phyloP scores from a whole-genome alignment of 2,329 filamentous ascomycete species.

The Monosporascus sp. region DNA sequence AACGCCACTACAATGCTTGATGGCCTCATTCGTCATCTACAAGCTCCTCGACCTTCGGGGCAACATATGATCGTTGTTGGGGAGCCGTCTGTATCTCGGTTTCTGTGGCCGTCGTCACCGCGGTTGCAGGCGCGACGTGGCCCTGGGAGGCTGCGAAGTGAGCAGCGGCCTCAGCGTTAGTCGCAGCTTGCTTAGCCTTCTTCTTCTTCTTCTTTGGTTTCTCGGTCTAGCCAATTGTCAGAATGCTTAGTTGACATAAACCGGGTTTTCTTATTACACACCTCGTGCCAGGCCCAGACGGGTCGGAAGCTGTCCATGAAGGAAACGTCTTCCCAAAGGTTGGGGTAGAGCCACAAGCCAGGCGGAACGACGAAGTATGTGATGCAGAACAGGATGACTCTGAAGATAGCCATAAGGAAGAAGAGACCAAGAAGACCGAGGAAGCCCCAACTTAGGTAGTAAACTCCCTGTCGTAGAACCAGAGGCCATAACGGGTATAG shows the following conservation, averaged over 20 bases:
- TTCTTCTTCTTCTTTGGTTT: slow-evolving; percentile 53
- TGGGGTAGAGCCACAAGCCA: slow-evolving; percentile 96
- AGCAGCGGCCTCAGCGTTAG: slow-evolving; percentile 26
- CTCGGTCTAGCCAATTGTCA: slow-evolving; percentile 17
- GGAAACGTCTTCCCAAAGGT: slow-evolving; percentile 96
- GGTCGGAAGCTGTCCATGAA: slow-evolving; percentile 97
- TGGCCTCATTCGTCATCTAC: slow-evolving; percentile 39
- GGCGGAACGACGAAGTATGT: slow-evolving; percentile 82
- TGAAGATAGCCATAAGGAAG: slow-evolving; percentile 96
- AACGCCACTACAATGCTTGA: slow-evolving; percentile 17
- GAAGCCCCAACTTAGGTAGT: slow-evolving; percentile 95
- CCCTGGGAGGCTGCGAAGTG: slow-evolving; percentile 49
- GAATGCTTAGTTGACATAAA: neutral
- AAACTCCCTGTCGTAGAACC: slow-evolving; percentile 84
- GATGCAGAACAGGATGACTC: slow-evolving; percentile 86
- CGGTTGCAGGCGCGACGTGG: slow-evolving; percentile 44
- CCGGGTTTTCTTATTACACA: slow-evolving; percentile 35
- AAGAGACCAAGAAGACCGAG: slow-evolving; percentile 85
- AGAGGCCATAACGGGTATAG: slow-evolving; percentile 96
- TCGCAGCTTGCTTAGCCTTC: slow-evolving; percentile 34
- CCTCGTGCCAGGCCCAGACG: slow-evolving; percentile 97
- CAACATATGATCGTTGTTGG: slow-evolving; percentile 35
- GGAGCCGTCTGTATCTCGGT: slow-evolving; percentile 45
- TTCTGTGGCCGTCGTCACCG: slow-evolving; percentile 51
- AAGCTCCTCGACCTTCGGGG: slow-evolving; percentile 50